A percentile compares a stretch with the other conserved stretches of the same genome.
Evolutionary conservation across 371 early-diverging fungal genomes (phyloP).

Genomic region (Actinomucor elegans): DNA sequence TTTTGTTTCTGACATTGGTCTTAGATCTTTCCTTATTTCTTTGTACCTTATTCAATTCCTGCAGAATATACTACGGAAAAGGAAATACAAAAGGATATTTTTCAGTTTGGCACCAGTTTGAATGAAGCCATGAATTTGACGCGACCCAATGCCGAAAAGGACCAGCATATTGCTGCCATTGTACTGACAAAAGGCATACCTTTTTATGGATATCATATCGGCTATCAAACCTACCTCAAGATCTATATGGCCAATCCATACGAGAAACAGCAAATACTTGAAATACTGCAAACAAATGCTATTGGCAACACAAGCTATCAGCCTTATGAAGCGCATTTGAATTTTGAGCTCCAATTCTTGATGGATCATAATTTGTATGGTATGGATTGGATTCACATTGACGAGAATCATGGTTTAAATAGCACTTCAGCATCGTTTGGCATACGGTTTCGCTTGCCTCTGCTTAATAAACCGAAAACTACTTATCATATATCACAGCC

Average conservation of each 20-base stretch:
- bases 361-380: conserved; percentile 93
- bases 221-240: conserved; percentile 73
- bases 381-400: conserved; percentile 70
- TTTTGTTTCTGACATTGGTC: no score
- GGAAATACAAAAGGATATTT: conserved; percentile 46
- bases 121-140: conserved; percentile 72
- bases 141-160: conserved; percentile 23
- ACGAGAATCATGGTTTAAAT: conserved; percentile 8
- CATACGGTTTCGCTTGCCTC: conserved; percentile 41
- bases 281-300: conserved; percentile 71
- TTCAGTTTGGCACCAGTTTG: conserved; percentile 66
- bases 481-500: conserved; percentile 13
- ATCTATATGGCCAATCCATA: conserved; percentile 70
- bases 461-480: conserved; percentile 25
- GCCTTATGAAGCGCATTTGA: conserved; percentile 85
- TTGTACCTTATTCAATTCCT: conserved; percentile 51
- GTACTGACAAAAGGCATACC: conserved; percentile 74
- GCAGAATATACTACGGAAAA: conserved; percentile 19
- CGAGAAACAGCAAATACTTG: conserved; percentile 54
- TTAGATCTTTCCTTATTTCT: conserved; percentile 80
- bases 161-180: conserved; percentile 67
- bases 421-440: background rate
- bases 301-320: conserved; percentile 67
- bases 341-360: conserved; percentile 88
- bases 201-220: conserved; percentile 84